These are phyloP conservation scores for Boletus rubropictus DNA, from an alignment of 768 basidiomycete species.

Conservation along the genomic window DNA sequence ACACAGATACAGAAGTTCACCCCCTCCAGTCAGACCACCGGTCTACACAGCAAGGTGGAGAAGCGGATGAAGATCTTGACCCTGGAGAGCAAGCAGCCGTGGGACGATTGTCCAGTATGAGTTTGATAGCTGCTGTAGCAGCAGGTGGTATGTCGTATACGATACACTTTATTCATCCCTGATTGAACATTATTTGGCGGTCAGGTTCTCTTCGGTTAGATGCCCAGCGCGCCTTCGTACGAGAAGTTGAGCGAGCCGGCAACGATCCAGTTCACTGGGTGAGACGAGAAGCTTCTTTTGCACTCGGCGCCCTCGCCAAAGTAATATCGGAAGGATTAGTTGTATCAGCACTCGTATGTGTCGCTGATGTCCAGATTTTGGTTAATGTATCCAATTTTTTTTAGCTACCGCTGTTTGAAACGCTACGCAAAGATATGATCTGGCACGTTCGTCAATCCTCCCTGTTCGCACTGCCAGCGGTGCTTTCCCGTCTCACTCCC, in stretches of 20 bases:
- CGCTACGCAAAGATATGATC: conserved; percentile 57
- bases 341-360: conserved; percentile 51
- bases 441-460: conserved; percentile 88
- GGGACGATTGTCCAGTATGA: conserved; percentile 88
- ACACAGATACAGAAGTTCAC: conserved; percentile 6
- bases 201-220: conserved; percentile 52
- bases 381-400: conserved; percentile 4
- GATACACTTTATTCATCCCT: conserved; percentile 5
- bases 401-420: conserved; percentile 78
- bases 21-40: conserved; percentile 12
- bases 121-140: conserved; percentile 81
- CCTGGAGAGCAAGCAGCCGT: conserved; percentile 69
- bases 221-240: conserved; percentile 59
- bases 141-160: conserved; percentile 55
- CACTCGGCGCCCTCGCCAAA: conserved; percentile 83
- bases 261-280: conserved; percentile 71
- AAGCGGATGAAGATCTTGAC: conserved; percentile 38
- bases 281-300: conserved; percentile 79
- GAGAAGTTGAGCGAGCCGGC: conserved; percentile 65
- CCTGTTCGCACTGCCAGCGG: conserved; percentile 76
- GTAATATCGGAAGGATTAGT: conserved; percentile 75
- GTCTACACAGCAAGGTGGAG: conserved; percentile 14
- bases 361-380: conserved; percentile 4
- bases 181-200: conserved; percentile 4
- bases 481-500: conserved; percentile 61